These are phyloP conservation scores for Globisporangium carolinianum DNA, from an alignment of 352 stramenopile genomes.

Conservation along the genomic window DNA sequence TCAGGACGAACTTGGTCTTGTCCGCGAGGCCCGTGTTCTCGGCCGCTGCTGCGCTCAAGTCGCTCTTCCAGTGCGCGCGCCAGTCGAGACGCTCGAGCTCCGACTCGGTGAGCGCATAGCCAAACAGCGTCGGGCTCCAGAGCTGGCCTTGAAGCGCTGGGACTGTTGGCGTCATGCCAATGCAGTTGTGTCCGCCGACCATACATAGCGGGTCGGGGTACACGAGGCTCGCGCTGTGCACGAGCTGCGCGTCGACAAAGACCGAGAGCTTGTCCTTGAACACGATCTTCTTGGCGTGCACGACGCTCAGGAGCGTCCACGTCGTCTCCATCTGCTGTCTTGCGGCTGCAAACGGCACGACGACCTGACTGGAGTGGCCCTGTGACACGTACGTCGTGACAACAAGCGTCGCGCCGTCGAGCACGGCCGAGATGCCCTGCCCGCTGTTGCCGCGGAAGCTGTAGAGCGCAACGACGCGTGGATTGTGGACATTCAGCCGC, in stretches of 20 bases:
- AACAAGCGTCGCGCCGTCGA: slow-evolving; percentile 50
- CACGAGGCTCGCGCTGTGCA: slow-evolving; percentile 56
- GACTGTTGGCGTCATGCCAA: slow-evolving; percentile 49
- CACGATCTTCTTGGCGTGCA: slow-evolving; percentile 85
- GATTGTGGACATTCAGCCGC: slow-evolving; percentile 22
- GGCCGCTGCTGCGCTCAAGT: slow-evolving; percentile 45
- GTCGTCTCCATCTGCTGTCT: slow-evolving; percentile 38
- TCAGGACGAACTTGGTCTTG: slow-evolving; percentile 79
- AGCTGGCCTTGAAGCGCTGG: slow-evolving; percentile 56
- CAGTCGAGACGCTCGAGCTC: slow-evolving; percentile 73
- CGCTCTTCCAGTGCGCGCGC: slow-evolving; percentile 70
- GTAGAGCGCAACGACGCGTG: slow-evolving; percentile 42
- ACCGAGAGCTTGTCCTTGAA: slow-evolving; percentile 84
- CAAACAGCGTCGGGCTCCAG: slow-evolving; percentile 76
- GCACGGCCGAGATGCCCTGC: slow-evolving; percentile 54
- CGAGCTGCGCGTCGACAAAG: slow-evolving; percentile 48
- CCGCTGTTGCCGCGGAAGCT: slow-evolving; percentile 72
- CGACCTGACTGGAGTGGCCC: slow-evolving; percentile 34
- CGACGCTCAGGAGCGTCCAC: slow-evolving; percentile 74
- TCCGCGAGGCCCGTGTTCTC: slow-evolving; percentile 57
- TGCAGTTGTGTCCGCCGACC: slow-evolving; percentile 61
- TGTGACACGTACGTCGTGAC: slow-evolving; percentile 43
- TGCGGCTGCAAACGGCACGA: slow-evolving; percentile 47
- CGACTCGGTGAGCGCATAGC: slow-evolving; percentile 41
- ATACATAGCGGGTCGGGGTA: slow-evolving; percentile 72